phyloP scores from a whole-genome alignment of 2,329 filamentous ascomycete genomes.

The Fusarium hostae region DNA sequence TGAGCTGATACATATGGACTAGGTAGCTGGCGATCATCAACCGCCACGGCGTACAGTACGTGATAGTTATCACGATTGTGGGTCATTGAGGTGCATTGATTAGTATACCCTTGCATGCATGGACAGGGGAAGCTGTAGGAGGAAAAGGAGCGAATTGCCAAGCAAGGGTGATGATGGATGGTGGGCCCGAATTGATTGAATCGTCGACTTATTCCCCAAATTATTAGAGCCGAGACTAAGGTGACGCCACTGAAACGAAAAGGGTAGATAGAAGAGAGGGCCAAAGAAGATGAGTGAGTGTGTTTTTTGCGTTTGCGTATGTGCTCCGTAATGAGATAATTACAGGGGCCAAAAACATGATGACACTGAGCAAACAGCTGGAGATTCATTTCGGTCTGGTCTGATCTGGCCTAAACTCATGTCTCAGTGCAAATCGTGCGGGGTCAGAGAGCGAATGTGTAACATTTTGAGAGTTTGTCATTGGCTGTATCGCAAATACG shows the following conservation, averaged over 20 bases:
- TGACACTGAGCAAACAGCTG: background rate
- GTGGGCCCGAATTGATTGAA: background rate
- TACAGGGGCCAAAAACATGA: background rate
- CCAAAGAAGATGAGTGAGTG: background rate
- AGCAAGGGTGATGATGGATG: background rate
- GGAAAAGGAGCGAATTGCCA: background rate
- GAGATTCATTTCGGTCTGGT: background rate
- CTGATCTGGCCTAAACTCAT: background rate
- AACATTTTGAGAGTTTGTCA: background rate
- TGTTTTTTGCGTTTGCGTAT: background rate
- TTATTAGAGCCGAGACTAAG: slow-evolving; percentile 4
- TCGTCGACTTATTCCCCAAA: background rate
- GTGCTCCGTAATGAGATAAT: background rate
- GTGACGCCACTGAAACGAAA: background rate
- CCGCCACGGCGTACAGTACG: background rate
- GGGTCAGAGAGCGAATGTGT: slow-evolving; percentile 11
- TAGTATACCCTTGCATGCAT: background rate
- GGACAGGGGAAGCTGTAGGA: background rate
- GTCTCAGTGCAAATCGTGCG: slow-evolving; percentile 2
- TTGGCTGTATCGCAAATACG: background rate
- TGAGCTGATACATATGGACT: background rate
- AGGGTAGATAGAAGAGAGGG: background rate
- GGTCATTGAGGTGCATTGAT: slow-evolving; percentile 3
- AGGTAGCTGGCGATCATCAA: background rate
- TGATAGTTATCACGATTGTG: slow-evolving; percentile 9